Evolutionary conservation across 768 basidiomycete genomes (phyloP).

Genomic region (Kwoniella botswanensis): DNA sequence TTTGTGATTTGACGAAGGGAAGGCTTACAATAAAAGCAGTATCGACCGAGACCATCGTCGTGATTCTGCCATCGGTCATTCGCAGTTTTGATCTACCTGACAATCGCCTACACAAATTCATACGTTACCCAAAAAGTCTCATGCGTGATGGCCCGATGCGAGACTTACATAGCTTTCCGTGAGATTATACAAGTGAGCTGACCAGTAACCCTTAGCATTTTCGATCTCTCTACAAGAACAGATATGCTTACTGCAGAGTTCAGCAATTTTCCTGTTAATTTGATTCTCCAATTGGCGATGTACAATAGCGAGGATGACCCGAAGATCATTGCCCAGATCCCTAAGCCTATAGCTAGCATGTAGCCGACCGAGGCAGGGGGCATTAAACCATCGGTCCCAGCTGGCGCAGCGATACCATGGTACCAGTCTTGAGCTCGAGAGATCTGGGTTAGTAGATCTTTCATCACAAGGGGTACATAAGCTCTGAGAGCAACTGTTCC

Average conservation of each 20-base stretch:
- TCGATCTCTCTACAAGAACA: too few species aligned
- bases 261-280: not conserved
- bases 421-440: conserved; percentile 45
- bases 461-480: conserved; percentile 32
- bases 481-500: conserved; percentile 18
- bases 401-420: too few species aligned
- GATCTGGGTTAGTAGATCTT: conserved; percentile 30
- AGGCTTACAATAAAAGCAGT: conserved; percentile 3
- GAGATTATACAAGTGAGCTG: conserved; percentile 1
- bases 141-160: not conserved
- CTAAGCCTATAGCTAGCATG: conserved; percentile 56
- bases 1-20: not conserved
- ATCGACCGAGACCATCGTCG: conserved; percentile 67
- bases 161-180: conserved; percentile 5
- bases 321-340: conserved; percentile 49
- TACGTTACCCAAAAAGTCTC: not conserved
- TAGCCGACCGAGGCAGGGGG: not conserved
- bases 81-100: conserved; percentile 67
- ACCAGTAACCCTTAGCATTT: not conserved
- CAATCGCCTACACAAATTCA: conserved; percentile 58
- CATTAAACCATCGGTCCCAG: not conserved
- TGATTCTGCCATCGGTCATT: conserved; percentile 71
- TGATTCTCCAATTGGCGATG: not conserved
- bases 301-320: conserved; percentile 1
- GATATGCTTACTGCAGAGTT: not conserved